Percentiles rank a stretch among this genome's conserved stretches.
These are phyloP conservation scores for Corchorus olitorius DNA, from an alignment of 345 rosid genomes.

Conservation along the genomic window DNA sequence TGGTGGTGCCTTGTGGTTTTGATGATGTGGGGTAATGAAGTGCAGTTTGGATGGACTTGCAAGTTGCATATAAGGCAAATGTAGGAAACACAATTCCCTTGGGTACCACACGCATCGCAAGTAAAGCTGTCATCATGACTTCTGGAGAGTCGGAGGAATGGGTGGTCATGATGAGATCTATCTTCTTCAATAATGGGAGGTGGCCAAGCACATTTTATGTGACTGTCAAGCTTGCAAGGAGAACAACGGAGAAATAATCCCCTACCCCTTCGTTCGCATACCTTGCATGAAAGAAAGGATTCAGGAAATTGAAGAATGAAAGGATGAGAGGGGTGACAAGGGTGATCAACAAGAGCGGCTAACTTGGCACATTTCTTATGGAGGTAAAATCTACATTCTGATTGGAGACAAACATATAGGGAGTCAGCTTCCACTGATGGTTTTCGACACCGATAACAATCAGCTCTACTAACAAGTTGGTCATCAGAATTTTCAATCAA, in stretches of 20 bases:
- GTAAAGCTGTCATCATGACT: neutral
- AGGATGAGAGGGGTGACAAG: slow-evolving; percentile 3
- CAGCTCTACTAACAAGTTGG: too few species aligned
- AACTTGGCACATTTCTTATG: slow-evolving; percentile 13
- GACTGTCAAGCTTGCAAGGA: neutral
- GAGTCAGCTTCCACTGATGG: neutral
- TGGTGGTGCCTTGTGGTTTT: slow-evolving; percentile 18
- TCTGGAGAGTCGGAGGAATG: neutral
- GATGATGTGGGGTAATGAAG: neutral
- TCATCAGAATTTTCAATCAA: neutral
- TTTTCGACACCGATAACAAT: neutral
- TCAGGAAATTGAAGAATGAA: neutral
- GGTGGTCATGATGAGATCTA: neutral
- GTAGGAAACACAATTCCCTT: slow-evolving; percentile 20
- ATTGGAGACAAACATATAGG: neutral
- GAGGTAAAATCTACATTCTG: neutral
- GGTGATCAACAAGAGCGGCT: neutral
- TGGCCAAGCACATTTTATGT: neutral
- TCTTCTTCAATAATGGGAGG: neutral
- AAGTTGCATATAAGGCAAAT: neutral
- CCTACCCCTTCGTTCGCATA: neutral
- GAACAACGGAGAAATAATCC: neutral
- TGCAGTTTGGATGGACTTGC: neutral
- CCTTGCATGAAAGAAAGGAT: too few species aligned
- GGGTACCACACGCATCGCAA: slow-evolving; percentile 27